phyloP scores from a whole-genome alignment of 345 rosid species.

The Citrus mangshanensis region DNA sequence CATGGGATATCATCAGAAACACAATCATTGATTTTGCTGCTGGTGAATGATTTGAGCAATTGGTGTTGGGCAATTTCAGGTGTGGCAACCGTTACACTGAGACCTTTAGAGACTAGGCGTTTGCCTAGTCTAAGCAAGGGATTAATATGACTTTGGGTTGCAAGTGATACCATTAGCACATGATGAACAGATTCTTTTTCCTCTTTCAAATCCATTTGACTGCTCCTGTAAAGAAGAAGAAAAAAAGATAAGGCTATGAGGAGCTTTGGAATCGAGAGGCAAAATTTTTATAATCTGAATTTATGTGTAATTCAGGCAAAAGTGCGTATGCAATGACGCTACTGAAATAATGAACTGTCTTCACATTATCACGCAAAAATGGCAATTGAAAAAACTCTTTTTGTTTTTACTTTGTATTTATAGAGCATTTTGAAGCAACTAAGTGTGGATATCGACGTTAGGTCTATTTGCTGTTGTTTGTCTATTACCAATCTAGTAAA shows the following conservation, averaged over 20 bases:
- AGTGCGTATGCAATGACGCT: not conserved
- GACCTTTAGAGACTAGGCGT: constrained; percentile 34
- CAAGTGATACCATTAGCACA: constrained; percentile 35
- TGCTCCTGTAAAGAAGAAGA: not conserved
- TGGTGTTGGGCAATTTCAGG: constrained; percentile 32
- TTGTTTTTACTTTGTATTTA: too few species aligned
- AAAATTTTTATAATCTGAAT: not conserved
- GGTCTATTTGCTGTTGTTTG: too few species aligned
- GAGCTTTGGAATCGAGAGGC: not conserved
- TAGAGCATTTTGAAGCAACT: too few species aligned
- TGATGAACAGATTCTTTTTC: constrained; percentile 11
- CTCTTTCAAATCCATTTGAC: constrained; percentile 7
- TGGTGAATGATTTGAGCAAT: constrained; percentile 24
- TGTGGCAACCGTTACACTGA: constrained; percentile 37
- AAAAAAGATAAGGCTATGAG: not conserved
- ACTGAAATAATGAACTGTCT: not conserved
- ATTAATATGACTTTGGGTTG: constrained; percentile 47
- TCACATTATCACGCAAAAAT: not conserved
- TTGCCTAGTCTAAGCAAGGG: constrained; percentile 42
- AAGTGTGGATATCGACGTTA: too few species aligned
- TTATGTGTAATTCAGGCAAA: not conserved
- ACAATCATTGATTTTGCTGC: constrained; percentile 3
- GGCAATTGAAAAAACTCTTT: not conserved
- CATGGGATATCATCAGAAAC: constrained; percentile 27
- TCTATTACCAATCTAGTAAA: too few species aligned